Evolutionary conservation across 371 early-diverging fungal species (phyloP).

Genomic region (Rhizopus arrhizus): DNA sequence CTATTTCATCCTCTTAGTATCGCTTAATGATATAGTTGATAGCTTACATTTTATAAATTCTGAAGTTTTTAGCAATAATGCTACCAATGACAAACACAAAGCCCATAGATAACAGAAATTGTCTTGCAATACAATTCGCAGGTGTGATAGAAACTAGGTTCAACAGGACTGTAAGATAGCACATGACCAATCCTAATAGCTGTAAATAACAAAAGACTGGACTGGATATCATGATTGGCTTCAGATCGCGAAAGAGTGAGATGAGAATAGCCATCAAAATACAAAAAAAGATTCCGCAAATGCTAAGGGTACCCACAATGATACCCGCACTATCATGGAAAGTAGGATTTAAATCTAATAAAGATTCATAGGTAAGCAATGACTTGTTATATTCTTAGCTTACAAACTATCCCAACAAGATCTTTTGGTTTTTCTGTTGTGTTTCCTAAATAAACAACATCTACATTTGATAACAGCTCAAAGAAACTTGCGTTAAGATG

Average conservation of each 20-base stretch:
- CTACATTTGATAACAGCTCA: constrained; percentile 25
- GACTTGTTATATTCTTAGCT: neutral
- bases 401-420: constrained; percentile 14
- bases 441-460: constrained; percentile 36
- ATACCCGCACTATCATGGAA: constrained; percentile 21
- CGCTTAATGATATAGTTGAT: neutral
- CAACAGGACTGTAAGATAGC: constrained; percentile 23
- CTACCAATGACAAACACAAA: constrained; percentile 43
- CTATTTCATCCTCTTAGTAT: constrained; percentile 9
- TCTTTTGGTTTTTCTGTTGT: constrained; percentile 27
- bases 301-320: constrained; percentile 17
- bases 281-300: constrained; percentile 25
- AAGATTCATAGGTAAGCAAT: neutral
- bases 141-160: constrained; percentile 25
- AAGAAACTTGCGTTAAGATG: constrained; percentile 18
- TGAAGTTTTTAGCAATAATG: constrained; percentile 49
- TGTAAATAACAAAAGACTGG: constrained; percentile 47
- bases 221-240: constrained; percentile 42
- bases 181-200: constrained; percentile 33
- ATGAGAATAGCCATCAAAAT: constrained; percentile 30
- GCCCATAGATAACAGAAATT: constrained; percentile 28
- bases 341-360: constrained; percentile 37
- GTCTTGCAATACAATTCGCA: constrained; percentile 34
- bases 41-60: constrained; percentile 47
- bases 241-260: constrained; percentile 26